Base-by-base conservation (phyloP, 768 basidiomycete genomes). In the Mycena epipterygia region DNA sequence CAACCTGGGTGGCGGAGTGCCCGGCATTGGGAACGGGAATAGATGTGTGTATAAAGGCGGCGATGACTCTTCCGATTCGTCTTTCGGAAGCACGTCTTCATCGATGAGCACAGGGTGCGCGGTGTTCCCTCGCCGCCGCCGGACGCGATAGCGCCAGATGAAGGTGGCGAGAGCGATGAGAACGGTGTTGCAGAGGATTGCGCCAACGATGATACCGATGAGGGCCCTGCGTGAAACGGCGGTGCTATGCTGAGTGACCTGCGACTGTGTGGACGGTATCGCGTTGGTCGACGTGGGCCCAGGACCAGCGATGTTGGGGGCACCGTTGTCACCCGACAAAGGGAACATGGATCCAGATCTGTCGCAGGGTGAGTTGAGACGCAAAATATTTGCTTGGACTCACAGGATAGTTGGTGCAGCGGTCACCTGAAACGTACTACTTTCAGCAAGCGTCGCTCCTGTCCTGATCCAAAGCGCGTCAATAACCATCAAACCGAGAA, bases 101-200 rank as follows among this genome's bases (percentile, higher is more conserved):
- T 62, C 59, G 39, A 67, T 60, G 51, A 61, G 48, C 49, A 67
- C 25, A 11, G 66, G 58, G 12, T 33, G 29, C n/a, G 11, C 49
- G 2, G 57, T n/a, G 11, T 11, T 13, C 0, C n/a, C 49, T 11
- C 49, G 35, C 21, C 27, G 56, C 6, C 57, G 65, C 0, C 58
- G 51, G 16, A 16, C 48, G 19, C 58, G 53, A 30, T 16, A 48
- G 14, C 52, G 25, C 59, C 52, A 68, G 1, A 56, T 7, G 32
- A 68, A 21, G 42, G 27, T 33, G 2, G 17, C 52, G 29, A 52
- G 25, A 21, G 30, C 19, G 29, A 51, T 19, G 32, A 63, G 21
- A 35, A 49, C 17, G 29, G 48, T 23, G 16, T 16, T 52, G n/a
- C 56, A 25, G n/a, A 42, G 14, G 19, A 65, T 33, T 3, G 32